These are phyloP conservation scores for Cytidiella melzeri DNA, from an alignment of 768 basidiomycete species.

Conservation along the genomic window DNA sequence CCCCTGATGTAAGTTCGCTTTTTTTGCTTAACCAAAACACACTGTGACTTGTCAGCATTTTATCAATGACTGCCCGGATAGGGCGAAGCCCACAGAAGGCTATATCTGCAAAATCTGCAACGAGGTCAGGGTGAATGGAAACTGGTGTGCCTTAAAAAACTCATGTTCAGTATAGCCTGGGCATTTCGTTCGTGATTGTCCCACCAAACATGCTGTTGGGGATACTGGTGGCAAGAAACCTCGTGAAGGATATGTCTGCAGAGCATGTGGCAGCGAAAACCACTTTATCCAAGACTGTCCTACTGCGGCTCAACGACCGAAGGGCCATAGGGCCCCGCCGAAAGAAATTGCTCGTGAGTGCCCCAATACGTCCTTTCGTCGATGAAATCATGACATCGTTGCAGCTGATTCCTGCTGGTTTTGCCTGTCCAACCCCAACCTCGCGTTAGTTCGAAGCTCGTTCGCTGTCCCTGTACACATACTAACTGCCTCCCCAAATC, in stretches of 20 bases:
- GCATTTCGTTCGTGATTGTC: conserved; percentile 87
- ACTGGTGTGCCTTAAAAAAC: neutral
- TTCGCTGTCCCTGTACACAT: neutral
- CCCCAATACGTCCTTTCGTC: neutral
- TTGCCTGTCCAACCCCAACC: conserved; percentile 89
- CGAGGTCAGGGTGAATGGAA: conserved; percentile 38
- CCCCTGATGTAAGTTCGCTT: conserved; percentile 63
- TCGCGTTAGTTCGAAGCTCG: conserved; percentile 54
- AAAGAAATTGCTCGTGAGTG: conserved; percentile 79
- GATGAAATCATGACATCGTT: neutral
- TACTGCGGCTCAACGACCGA: conserved; percentile 48
- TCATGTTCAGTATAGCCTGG: conserved; percentile 47
- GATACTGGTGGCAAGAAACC: conserved; percentile 84
- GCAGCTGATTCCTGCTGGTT: conserved; percentile 96
- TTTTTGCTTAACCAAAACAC: neutral
- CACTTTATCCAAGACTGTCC: conserved; percentile 90
- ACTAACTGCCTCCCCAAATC: conserved; percentile 1
- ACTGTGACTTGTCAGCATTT: conserved; percentile 50
- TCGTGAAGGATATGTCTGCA: conserved; percentile 81
- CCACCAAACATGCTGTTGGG: conserved; percentile 67
- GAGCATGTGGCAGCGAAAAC: conserved; percentile 81
- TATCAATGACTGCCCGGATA: conserved; percentile 69
- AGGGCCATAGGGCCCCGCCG: conserved; percentile 38
- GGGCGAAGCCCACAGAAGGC: conserved; percentile 70
- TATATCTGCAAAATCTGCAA: conserved; percentile 88